Evolutionary conservation across 805 yeast species (phyloP).

Genomic region (Pichia eremophila): DNA sequence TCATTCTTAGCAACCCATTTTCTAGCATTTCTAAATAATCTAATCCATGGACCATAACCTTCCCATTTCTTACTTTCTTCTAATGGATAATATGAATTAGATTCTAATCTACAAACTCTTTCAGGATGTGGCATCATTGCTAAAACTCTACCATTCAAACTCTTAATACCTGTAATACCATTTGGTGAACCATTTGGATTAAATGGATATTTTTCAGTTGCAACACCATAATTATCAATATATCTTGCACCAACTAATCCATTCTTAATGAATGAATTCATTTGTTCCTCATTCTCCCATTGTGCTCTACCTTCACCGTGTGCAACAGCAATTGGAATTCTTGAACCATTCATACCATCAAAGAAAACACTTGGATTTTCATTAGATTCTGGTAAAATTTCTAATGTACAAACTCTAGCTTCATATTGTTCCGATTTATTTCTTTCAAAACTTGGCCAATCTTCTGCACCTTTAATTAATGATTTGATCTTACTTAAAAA

Average conservation of each 20-base stretch:
- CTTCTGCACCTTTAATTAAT: slow-evolving; percentile 85
- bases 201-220: slow-evolving; percentile 77
- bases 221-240: slow-evolving; percentile 84
- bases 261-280: slow-evolving; percentile 38
- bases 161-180: slow-evolving; percentile 86
- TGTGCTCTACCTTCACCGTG: slow-evolving; percentile 96
- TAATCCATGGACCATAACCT: slow-evolving; percentile 91
- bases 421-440: slow-evolving; percentile 92
- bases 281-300: slow-evolving; percentile 40
- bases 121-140: slow-evolving; percentile 99
- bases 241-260: slow-evolving; percentile 64
- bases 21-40: slow-evolving; percentile 87
- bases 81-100: slow-evolving; percentile 84
- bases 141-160: slow-evolving; percentile 88
- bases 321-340: slow-evolving; percentile 93
- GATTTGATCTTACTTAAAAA: slow-evolving; percentile 80
- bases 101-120: slow-evolving; percentile 78
- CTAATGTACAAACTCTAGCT: slow-evolving; percentile 87
- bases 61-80: slow-evolving; percentile 57
- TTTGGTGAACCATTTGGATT: slow-evolving; percentile 95
- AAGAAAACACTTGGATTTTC: slow-evolving; percentile 59
- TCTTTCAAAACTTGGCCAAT: slow-evolving; percentile 94
- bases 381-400: slow-evolving; percentile 40
- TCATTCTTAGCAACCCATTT: slow-evolving; percentile 59
- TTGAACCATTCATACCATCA: slow-evolving; percentile 86